Percentiles rank a stretch among this genome's conserved stretches.
These are phyloP conservation scores for Penicillium fimorum DNA, from an alignment of 495 filamentous ascomycete genomes.

Conservation along the genomic window DNA sequence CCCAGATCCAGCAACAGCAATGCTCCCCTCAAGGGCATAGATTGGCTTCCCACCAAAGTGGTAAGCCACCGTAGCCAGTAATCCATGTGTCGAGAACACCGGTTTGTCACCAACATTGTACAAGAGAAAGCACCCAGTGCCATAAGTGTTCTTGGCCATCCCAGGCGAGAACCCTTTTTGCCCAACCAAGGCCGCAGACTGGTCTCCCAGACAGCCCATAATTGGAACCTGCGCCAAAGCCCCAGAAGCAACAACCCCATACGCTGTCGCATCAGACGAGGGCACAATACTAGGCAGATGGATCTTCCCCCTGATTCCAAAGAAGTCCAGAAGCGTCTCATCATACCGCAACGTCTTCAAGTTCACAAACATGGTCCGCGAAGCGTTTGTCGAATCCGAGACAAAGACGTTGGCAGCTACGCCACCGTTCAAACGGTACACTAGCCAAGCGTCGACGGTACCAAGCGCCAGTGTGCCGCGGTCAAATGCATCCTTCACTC, in stretches of 20 bases:
- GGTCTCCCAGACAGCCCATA: slow-evolving; percentile 86
- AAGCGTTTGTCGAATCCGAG: slow-evolving; percentile 90
- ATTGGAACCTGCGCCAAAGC: slow-evolving; percentile 69
- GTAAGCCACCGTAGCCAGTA: slow-evolving; percentile 80
- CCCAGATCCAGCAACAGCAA: slow-evolving; percentile 89
- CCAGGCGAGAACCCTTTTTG: slow-evolving; percentile 88
- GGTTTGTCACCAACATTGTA: slow-evolving; percentile 91
- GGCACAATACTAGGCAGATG: slow-evolving; percentile 82
- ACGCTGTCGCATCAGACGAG: slow-evolving; percentile 73
- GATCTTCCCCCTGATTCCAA: slow-evolving; percentile 68
- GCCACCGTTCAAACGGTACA: slow-evolving; percentile 87
- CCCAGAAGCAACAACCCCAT: slow-evolving; percentile 65
- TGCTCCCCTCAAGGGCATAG: slow-evolving; percentile 90
- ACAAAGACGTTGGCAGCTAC: slow-evolving; percentile 68
- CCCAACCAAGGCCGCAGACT: slow-evolving; percentile 89
- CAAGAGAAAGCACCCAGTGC: slow-evolving; percentile 91
- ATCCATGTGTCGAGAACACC: slow-evolving; percentile 86
- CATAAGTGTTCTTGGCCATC: slow-evolving; percentile 94
- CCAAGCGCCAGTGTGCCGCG: slow-evolving; percentile 80
- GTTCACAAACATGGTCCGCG: slow-evolving; percentile 96
- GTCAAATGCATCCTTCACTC: slow-evolving; percentile 74
- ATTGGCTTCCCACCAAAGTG: slow-evolving; percentile 73
- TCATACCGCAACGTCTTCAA: slow-evolving; percentile 83
- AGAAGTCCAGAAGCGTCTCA: slow-evolving; percentile 76
- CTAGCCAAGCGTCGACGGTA: slow-evolving; percentile 89